phyloP scores from a whole-genome alignment of 2,329 filamentous ascomycete genomes.

The Ceratocystis destructans region DNA sequence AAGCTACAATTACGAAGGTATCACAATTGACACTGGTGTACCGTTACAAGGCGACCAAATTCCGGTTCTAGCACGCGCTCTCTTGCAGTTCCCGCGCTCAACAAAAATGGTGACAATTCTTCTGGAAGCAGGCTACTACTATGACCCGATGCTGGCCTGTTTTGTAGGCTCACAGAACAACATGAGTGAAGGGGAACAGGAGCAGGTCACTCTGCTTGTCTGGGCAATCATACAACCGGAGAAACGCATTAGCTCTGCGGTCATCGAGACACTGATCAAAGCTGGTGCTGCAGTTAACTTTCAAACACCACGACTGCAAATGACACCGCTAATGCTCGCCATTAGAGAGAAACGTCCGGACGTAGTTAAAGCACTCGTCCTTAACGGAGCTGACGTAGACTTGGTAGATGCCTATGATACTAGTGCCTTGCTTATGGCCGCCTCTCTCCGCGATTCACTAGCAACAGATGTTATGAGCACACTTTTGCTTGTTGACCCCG shows the following conservation, averaged over 20 bases:
- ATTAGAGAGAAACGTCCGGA: constrained; percentile 43
- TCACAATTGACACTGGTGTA: constrained; percentile 37
- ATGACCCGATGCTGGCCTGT: constrained; percentile 34
- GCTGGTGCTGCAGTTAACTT: constrained; percentile 44
- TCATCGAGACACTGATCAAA: constrained; percentile 45
- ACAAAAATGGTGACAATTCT: constrained; percentile 38
- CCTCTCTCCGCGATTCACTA: constrained; percentile 39
- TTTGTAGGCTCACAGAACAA: constrained; percentile 26
- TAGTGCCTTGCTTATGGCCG: constrained; percentile 48
- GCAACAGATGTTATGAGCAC: constrained; percentile 41
- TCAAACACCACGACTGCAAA: constrained; percentile 28
- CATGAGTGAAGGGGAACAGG: constrained; percentile 36
- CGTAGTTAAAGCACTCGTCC: constrained; percentile 41
- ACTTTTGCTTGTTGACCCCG: constrained; percentile 42
- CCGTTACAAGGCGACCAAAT: constrained; percentile 23
- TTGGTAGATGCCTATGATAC: constrained; percentile 42
- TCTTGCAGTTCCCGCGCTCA: constrained; percentile 43
- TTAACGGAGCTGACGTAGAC: constrained; percentile 47
- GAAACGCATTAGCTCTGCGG: constrained; percentile 44
- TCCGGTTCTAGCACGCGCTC: constrained; percentile 39
- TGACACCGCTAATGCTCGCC: constrained; percentile 46
- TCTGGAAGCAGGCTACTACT: constrained; percentile 44
- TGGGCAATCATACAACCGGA: constrained; percentile 51
- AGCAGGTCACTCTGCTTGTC: constrained; percentile 42
- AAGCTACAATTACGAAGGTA: constrained; percentile 32